Conservation (phyloP, 192 early-diverging fungal genomes). For the Piromyces sp. region DNA sequence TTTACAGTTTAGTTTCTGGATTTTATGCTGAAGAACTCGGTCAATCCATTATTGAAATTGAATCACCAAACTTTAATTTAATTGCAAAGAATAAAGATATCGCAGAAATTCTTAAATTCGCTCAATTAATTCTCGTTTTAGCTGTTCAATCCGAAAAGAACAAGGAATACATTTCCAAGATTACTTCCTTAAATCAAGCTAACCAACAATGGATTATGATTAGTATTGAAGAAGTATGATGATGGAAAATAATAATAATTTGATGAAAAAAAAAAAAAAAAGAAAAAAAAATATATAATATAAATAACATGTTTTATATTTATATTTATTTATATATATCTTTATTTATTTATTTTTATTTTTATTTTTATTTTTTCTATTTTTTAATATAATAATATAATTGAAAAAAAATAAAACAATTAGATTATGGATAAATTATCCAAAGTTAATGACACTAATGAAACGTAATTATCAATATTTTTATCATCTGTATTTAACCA, state of each 20-base stretch:
- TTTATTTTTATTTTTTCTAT: no score
- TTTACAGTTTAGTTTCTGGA: constrained; percentile 61
- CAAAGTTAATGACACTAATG: no score
- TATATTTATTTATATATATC: no score
- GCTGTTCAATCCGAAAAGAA: constrained; percentile 79
- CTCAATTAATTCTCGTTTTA: constrained; percentile 60
- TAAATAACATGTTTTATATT: no score
- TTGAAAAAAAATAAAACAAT: no score
- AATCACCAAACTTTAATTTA: constrained; percentile 53
- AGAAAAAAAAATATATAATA: no score
- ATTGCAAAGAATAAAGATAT: constrained; percentile 68
- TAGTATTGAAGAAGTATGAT: constrained; percentile 61
- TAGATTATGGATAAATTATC: no score
- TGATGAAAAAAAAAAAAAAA: neutral
- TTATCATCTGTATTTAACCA: no score
- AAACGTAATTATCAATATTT: no score
- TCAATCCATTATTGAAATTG: constrained; percentile 36
- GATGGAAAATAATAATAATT: no score
- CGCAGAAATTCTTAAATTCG: constrained; percentile 58
- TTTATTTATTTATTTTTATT: no score
- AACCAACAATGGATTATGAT: constrained; percentile 80
- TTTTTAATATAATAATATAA: no score
- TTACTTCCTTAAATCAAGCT: constrained; percentile 50
- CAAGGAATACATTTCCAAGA: constrained; percentile 63
- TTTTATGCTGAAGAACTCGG: constrained; percentile 83